Percentiles rank a stretch among this genome's conserved stretches.
Conservation (phyloP, 306 rosid species). For the Luffa aegyptiaca region DNA sequence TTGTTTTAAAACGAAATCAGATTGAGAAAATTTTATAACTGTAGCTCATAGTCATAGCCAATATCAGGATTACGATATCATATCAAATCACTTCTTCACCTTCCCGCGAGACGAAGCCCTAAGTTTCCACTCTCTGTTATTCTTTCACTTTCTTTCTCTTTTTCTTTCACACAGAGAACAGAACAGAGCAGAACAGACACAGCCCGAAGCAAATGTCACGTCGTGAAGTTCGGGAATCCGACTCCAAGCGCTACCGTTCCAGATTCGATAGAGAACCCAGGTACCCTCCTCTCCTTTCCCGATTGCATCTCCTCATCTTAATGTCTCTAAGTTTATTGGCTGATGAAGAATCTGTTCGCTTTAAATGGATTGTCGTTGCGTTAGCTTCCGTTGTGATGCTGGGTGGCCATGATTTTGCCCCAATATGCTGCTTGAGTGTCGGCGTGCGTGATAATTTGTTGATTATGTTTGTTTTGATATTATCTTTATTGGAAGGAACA, state of each 20-base stretch:
- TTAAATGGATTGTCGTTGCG: not conserved
- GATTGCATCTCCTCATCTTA: not conserved
- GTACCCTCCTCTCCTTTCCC: conserved; percentile 22
- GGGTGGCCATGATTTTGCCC: not conserved
- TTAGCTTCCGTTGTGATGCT: not conserved
- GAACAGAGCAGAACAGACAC: not conserved
- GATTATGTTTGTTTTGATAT: not conserved
- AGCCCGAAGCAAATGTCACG: conserved; percentile 40
- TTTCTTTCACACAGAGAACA: not conserved
- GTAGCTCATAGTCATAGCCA: not conserved
- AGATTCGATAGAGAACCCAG: conserved; percentile 70
- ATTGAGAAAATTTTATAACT: not conserved
- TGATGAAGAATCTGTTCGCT: not conserved
- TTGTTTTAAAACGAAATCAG: too few relatives aligned
- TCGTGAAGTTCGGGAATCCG: conserved; percentile 56
- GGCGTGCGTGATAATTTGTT: not conserved
- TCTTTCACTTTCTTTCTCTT: not conserved
- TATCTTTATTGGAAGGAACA: not conserved
- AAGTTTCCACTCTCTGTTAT: not conserved
- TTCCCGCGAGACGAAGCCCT: conserved; percentile 6
- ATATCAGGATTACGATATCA: not conserved
- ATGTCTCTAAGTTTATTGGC: not conserved
- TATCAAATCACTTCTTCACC: not conserved
- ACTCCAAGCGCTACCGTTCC: conserved; percentile 60
- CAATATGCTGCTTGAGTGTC: not conserved